These are phyloP conservation scores for Lenwebbia sp. DNA, from an alignment of 345 rosid species.

Conservation along the genomic window DNA sequence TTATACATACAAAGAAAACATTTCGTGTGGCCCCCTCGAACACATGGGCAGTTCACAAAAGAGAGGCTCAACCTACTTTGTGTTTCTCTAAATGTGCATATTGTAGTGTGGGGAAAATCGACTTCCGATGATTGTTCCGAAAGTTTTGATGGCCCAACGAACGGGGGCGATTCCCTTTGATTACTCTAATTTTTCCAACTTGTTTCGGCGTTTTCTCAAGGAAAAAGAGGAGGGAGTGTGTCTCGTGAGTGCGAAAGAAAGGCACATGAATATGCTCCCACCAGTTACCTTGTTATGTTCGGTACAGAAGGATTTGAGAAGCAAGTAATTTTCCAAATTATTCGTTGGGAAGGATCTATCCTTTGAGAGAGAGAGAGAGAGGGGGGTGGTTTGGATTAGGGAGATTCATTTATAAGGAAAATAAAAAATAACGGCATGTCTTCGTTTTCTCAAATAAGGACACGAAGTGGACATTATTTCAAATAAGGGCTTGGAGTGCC, in stretches of 20 bases:
- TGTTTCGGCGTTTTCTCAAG: not conserved
- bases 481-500: no score
- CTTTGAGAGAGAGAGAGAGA: not conserved
- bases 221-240: not conserved
- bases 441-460: no score
- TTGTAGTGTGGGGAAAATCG: not conserved
- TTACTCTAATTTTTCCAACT: not conserved
- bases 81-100: not conserved
- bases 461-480: no score
- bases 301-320: not conserved
- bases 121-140: not conserved
- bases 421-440: no score
- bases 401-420: no score
- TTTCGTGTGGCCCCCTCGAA: conserved; percentile 28
- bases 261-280: not conserved
- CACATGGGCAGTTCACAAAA: conserved; percentile 46
- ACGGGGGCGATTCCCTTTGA: not conserved
- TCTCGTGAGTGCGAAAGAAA: not conserved
- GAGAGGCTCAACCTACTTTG: not conserved
- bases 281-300: not conserved
- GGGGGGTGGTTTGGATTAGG: no score
- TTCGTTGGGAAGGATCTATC: not conserved
- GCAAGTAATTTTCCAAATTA: not conserved
- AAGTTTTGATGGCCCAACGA: not conserved
- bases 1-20: not conserved